Evolutionary conservation across 2,329 filamentous ascomycete species (phyloP).

Genomic region (Stachybotrys chlorohalonatus): DNA sequence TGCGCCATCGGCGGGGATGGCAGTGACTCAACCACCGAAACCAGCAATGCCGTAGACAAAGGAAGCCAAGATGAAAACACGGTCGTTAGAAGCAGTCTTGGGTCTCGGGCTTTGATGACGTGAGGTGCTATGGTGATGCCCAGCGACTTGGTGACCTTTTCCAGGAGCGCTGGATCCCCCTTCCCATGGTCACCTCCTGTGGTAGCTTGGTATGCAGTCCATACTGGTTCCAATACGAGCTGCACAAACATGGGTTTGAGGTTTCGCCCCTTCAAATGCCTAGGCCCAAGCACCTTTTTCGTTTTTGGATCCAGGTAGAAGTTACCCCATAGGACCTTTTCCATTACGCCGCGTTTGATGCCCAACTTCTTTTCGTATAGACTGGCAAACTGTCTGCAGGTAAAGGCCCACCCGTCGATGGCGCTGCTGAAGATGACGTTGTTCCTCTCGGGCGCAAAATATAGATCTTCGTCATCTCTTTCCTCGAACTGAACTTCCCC

Average conservation of each 20-base stretch:
- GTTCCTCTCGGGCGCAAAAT: slow-evolving; percentile 96
- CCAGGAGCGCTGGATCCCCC: slow-evolving; percentile 71
- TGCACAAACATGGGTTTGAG: slow-evolving; percentile 98
- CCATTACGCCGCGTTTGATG: slow-evolving; percentile 77
- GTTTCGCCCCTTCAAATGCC: slow-evolving; percentile 84
- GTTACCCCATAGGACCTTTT: slow-evolving; percentile 94
- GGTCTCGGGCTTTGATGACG: slow-evolving; percentile 73
- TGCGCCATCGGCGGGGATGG: slow-evolving; percentile 79
- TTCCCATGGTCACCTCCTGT: slow-evolving; percentile 73
- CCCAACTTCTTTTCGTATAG: slow-evolving; percentile 96
- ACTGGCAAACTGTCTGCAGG: slow-evolving; percentile 83
- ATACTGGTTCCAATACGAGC: slow-evolving; percentile 88
- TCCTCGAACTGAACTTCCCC: slow-evolving; percentile 72
- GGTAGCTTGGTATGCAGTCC: slow-evolving; percentile 91
- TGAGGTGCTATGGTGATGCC: slow-evolving; percentile 79
- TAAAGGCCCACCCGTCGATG: slow-evolving; percentile 98
- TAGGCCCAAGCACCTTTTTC: slow-evolving; percentile 81
- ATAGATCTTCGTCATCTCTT: slow-evolving; percentile 90
- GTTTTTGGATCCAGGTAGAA: slow-evolving; percentile 96
- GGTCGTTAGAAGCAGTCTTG: slow-evolving; percentile 72
- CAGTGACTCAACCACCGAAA: slow-evolving; percentile 88
- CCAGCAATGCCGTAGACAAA: slow-evolving; percentile 81
- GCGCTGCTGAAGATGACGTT: slow-evolving; percentile 99
- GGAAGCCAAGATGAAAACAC: slow-evolving; percentile 88
- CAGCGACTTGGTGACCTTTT: slow-evolving; percentile 92